Evolutionary conservation across 164 flowering plant species (phyloP).

Genomic region (Umbilicus rupestris): DNA sequence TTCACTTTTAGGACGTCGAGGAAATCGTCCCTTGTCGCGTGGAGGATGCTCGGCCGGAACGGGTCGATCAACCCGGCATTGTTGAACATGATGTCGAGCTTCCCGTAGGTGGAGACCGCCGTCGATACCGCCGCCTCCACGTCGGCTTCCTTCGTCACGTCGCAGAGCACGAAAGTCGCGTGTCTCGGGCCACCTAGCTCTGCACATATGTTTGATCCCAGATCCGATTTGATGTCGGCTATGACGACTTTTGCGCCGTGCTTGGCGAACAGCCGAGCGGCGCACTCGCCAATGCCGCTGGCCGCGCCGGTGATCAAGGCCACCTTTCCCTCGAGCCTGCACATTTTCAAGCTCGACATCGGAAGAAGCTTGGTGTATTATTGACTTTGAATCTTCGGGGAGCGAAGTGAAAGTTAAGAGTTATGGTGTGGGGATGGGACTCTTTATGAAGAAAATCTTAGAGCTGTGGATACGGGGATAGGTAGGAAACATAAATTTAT

Average conservation of each 20-base stretch:
- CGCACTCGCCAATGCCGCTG: neutral
- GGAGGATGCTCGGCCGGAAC: neutral
- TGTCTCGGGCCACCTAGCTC: slow-evolving; percentile 1
- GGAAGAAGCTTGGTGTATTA: too few relatives aligned
- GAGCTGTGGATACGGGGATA: too few relatives aligned
- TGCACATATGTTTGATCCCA: neutral
- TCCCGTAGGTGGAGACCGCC: slow-evolving; percentile 7
- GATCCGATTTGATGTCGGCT: neutral
- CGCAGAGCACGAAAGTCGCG: slow-evolving; percentile 2
- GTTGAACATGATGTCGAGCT: slow-evolving; percentile 9
- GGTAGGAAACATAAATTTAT: too few relatives aligned
- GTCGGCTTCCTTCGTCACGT: slow-evolving; percentile 1
- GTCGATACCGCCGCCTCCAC: neutral
- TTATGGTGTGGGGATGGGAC: too few relatives aligned
- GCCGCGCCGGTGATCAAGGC: slow-evolving; percentile 8
- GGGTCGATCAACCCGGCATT: neutral
- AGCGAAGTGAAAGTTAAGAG: too few relatives aligned
- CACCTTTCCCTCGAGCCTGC: slow-evolving; percentile 8
- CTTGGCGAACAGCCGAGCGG: slow-evolving; percentile 6
- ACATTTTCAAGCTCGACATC: too few relatives aligned
- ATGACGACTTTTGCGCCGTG: slow-evolving; percentile 6
- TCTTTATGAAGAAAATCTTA: too few relatives aligned
- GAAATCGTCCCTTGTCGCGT: neutral
- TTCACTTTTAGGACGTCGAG: neutral
- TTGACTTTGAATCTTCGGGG: too few relatives aligned